Conservation (phyloP, 495 filamentous ascomycete genomes). For the Penicillium riverlandense region DNA sequence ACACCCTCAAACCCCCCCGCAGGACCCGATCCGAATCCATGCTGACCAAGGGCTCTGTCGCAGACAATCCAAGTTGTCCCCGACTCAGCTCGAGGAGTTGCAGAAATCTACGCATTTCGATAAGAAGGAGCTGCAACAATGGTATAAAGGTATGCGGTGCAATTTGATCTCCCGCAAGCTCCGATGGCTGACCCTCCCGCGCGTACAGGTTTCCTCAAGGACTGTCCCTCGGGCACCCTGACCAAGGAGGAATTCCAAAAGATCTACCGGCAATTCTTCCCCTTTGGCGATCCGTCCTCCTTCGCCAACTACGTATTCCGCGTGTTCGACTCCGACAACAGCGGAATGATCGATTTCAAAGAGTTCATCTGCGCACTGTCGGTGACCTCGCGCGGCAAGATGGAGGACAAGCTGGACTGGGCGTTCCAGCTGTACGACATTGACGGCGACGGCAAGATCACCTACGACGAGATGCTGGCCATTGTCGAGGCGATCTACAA, state of each 20-base stretch:
- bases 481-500: conserved; percentile 99
- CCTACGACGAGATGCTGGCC: conserved; percentile 96
- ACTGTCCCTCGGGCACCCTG: conserved; percentile 93
- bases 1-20: no score
- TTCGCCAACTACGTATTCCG: conserved; percentile 99
- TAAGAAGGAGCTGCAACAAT: conserved; percentile 99
- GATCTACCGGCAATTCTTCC: conserved; percentile 99
- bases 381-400: conserved; percentile 92
- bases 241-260: conserved; percentile 99
- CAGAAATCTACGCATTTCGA: conserved; percentile 97
- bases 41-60: neutral
- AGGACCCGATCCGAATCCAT: neutral
- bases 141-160: conserved; percentile 80
- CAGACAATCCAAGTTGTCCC: conserved; percentile 91
- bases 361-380: conserved; percentile 98
- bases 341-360: conserved; percentile 97
- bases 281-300: conserved; percentile 91
- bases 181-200: neutral
- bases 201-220: conserved; percentile 83
- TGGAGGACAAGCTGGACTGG: conserved; percentile 99
- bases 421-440: conserved; percentile 99
- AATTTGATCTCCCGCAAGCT: neutral
- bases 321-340: conserved; percentile 96
- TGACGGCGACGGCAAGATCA: conserved; percentile 97
- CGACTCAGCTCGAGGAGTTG: conserved; percentile 88